Base-by-base conservation (phyloP, 495 filamentous ascomycete genomes). In the Cladorrhinum samala region DNA sequence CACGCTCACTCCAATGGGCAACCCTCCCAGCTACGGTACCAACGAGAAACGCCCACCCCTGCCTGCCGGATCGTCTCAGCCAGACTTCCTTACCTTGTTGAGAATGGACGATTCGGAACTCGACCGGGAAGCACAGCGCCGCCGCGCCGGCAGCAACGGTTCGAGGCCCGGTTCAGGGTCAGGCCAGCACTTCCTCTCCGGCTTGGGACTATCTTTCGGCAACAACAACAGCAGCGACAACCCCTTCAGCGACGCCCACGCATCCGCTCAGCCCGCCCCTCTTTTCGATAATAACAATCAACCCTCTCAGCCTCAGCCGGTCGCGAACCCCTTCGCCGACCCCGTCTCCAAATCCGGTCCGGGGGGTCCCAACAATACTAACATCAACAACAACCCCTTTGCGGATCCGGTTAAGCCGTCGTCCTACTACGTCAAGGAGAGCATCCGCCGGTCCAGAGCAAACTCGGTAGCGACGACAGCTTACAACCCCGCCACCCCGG, bases 271-370 rank as follows among this genome's bases (percentile, higher is more conserved):
- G 45, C 67, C 68, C 3, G 64, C 59, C 23, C 68, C 71, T 9
- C 54, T 71, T 3, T 14, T 37, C 30, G 7, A 37, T 6, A 7
- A 14, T 6, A 37, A 52, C 59, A 14, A 59, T 69, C 30, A 60
- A 58, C 11, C 3, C 1, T n/a, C 9, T 11, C 16, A n/a, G 14
- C 21, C 20, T 36, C 61, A 66, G 36, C 49, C 62, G n/a, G n/a
- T n/a, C n/a, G n/a, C 17, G 64, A 67, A 77, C 49, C 73, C 72
- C 30, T 75, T 80, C 44, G 65, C 64, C 9, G 76, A 79, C 36
- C 61, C 68, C 30, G 68, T 69, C 46, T 63, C 72, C 27, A 62
- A 71, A 20, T 46, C 46, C 20, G 55, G 52, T 18, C 64, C 55
- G n/a, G n/a, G n/a, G n/a, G n/a, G n/a, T n/a, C n/a, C n/a, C n/a